Percentiles rank a stretch among this genome's conserved stretches.
These are phyloP conservation scores for Paramecium sonneborni DNA, from an alignment of 73 alveolate species.

Conservation along the genomic window DNA sequence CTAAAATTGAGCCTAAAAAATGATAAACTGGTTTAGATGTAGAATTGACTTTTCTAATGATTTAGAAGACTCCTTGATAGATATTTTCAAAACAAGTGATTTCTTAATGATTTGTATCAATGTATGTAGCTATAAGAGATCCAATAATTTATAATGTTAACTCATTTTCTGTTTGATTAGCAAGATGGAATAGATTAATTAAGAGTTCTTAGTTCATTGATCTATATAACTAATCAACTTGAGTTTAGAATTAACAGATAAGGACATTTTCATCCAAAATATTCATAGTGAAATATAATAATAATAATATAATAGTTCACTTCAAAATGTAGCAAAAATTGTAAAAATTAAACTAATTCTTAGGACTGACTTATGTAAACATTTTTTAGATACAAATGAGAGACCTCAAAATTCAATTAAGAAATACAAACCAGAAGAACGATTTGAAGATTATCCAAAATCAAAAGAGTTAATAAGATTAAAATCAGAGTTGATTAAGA, in stretches of 20 bases:
- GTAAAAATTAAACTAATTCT: not conserved
- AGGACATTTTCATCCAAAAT: not conserved
- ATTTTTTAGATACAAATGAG: conserved; percentile 60
- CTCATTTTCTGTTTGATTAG: not conserved
- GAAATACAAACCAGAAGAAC: conserved; percentile 65
- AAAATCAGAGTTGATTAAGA: conserved; percentile 82
- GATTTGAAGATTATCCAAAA: conserved; percentile 81
- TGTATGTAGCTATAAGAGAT: not conserved
- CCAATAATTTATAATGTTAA: conserved; percentile 19
- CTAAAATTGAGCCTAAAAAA: conserved; percentile 54
- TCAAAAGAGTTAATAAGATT: conserved; percentile 80
- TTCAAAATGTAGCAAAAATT: conserved; percentile 1
- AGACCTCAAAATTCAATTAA: conserved; percentile 57
- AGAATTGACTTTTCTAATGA: not conserved
- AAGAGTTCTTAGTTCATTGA: not conserved
- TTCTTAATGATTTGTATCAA: not conserved
- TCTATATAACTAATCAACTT: not conserved
- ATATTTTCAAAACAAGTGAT: not conserved
- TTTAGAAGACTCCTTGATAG: not conserved
- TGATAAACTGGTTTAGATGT: conserved; percentile 2
- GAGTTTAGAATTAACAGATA: not conserved
- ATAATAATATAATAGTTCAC: not conserved
- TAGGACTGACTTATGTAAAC: conserved; percentile 46
- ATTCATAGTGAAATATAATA: not conserved
- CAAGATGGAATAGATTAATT: not conserved